These are phyloP conservation scores for Diacronema lutheri DNA, from an alignment of 78 protist genomes.

Conservation along the genomic window DNA sequence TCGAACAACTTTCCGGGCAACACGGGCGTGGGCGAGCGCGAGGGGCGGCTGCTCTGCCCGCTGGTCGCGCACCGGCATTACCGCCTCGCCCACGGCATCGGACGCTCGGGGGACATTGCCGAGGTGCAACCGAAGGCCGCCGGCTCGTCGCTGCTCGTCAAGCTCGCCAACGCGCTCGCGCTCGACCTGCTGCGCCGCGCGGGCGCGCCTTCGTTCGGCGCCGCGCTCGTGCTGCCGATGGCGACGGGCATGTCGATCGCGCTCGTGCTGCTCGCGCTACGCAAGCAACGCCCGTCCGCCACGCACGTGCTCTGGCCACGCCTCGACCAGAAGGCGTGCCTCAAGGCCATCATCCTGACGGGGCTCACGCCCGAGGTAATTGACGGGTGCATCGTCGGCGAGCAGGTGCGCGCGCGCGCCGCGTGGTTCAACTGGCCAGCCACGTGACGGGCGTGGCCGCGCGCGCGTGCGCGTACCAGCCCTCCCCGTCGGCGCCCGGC, in stretches of 20 bases:
- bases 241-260: slow-evolving; percentile 96
- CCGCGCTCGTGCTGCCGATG: slow-evolving; percentile 76
- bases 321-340: slow-evolving; percentile 97
- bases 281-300: neutral
- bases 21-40: slow-evolving; percentile 97
- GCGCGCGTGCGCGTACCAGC: too few species aligned
- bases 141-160: slow-evolving; percentile 92
- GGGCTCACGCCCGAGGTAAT: slow-evolving; percentile 76
- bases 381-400: slow-evolving; percentile 41
- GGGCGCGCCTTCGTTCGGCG: neutral
- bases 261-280: slow-evolving; percentile 71
- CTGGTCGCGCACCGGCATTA: slow-evolving; percentile 69
- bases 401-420: neutral
- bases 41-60: slow-evolving; percentile 79
- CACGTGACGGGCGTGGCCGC: neutral
- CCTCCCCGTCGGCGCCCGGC: too few species aligned
- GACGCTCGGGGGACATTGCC: slow-evolving; percentile 94
- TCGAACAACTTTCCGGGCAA: slow-evolving; percentile 75
- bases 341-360: slow-evolving; percentile 90
- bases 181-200: slow-evolving; percentile 57
- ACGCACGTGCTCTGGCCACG: slow-evolving; percentile 90
- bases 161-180: slow-evolving; percentile 64
- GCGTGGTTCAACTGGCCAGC: too few species aligned
- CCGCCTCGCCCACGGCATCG: slow-evolving; percentile 75
- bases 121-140: slow-evolving; percentile 99